Evolutionary conservation across 2,329 filamentous ascomycete genomes (phyloP).

Genomic region (Tolypocladium ophioglossoides): DNA sequence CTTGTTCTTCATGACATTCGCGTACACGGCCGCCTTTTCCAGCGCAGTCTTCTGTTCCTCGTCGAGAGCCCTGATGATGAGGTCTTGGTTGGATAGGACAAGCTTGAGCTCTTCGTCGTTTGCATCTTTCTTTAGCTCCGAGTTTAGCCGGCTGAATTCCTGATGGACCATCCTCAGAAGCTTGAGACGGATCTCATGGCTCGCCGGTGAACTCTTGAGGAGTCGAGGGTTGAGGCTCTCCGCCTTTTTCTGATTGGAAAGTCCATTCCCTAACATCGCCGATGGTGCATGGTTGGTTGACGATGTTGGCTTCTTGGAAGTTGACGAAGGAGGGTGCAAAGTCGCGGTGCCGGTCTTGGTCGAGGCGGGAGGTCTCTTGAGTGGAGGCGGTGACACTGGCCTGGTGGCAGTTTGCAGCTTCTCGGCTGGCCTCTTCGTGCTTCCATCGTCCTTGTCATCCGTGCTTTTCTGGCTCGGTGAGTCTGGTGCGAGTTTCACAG

Average conservation of each 20-base stretch:
- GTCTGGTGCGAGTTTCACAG: not conserved
- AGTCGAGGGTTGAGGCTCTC: constrained; percentile 59
- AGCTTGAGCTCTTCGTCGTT: constrained; percentile 39
- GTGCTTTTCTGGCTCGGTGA: not conserved
- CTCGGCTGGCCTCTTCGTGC: not conserved
- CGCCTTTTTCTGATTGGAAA: constrained; percentile 14
- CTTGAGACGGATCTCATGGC: constrained; percentile 43
- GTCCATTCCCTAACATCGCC: not conserved
- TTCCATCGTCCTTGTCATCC: not conserved
- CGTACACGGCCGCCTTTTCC: constrained; percentile 61
- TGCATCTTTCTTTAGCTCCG: constrained; percentile 41
- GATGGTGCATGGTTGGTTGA: not conserved
- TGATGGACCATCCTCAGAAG: constrained; percentile 54
- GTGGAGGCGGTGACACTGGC: constrained; percentile 22
- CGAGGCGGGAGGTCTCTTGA: constrained; percentile 4
- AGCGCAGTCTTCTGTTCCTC: constrained; percentile 68
- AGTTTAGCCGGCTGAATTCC: constrained; percentile 57
- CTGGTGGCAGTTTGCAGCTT: constrained; percentile 12
- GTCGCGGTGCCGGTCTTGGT: not conserved
- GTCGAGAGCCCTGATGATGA: constrained; percentile 60
- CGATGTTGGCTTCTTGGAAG: constrained; percentile 5
- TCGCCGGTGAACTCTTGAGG: constrained; percentile 46
- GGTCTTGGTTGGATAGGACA: constrained; percentile 50
- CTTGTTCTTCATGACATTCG: constrained; percentile 73
- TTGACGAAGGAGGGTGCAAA: not conserved